Percentiles rank a stretch among this genome's conserved stretches.
Conservation (phyloP, 2,329 filamentous ascomycete species). For the Aspergillus sp. region DNA sequence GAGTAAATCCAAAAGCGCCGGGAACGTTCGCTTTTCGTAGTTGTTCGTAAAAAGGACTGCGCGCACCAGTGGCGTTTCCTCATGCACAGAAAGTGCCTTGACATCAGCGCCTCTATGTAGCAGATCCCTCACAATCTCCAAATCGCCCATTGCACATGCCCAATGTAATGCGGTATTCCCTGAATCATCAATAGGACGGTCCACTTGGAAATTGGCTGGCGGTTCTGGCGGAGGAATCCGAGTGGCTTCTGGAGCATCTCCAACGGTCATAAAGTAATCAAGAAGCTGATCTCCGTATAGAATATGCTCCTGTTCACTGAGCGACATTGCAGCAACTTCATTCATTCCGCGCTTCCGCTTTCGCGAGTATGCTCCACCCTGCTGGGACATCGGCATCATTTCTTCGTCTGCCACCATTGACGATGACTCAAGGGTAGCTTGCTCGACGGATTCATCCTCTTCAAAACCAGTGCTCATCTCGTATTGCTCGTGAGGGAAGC, state of each 20-base stretch:
- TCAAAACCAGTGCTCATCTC: slow-evolving; percentile 58
- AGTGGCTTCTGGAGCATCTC: slow-evolving; percentile 63
- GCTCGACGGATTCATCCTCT: slow-evolving; percentile 76
- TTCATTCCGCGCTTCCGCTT: slow-evolving; percentile 74
- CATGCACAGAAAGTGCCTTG: slow-evolving; percentile 59
- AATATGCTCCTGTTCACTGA: slow-evolving; percentile 74
- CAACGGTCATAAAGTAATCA: slow-evolving; percentile 89
- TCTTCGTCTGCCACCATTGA: slow-evolving; percentile 82
- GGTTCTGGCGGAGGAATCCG: slow-evolving; percentile 61
- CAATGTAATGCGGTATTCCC: slow-evolving; percentile 91
- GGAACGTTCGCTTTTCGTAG: slow-evolving; percentile 87
- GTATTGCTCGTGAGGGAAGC: slow-evolving; percentile 54
- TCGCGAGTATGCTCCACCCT: slow-evolving; percentile 42
- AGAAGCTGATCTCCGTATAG: slow-evolving; percentile 88
- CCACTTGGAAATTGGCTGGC: slow-evolving; percentile 77
- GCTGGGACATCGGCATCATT: slow-evolving; percentile 63
- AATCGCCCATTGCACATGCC: slow-evolving; percentile 95
- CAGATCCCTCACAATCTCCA: slow-evolving; percentile 83
- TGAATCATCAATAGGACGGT: slow-evolving; percentile 89
- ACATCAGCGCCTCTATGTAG: slow-evolving; percentile 72
- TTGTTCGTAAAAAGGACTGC: slow-evolving; percentile 96
- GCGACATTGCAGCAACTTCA: slow-evolving; percentile 49
- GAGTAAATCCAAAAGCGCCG: slow-evolving; percentile 73
- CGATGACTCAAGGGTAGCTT: slow-evolving; percentile 73
- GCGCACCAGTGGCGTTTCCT: slow-evolving; percentile 90